Evolutionary conservation across 2,329 filamentous ascomycete species (phyloP).

Genomic region (Grosmannia clavigera): DNA sequence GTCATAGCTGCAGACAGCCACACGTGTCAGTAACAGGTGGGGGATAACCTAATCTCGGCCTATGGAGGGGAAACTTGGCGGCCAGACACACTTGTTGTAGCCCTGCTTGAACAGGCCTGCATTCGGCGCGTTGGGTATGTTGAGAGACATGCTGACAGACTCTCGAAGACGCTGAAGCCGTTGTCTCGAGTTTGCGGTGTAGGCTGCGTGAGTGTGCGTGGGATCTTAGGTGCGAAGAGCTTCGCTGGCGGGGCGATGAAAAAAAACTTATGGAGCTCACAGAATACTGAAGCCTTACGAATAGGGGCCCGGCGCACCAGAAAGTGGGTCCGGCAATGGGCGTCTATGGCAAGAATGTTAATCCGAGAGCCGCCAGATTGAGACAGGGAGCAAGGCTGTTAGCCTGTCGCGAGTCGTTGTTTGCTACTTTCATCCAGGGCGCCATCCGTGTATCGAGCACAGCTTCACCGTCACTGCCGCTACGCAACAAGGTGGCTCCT

Average conservation of each 20-base stretch:
- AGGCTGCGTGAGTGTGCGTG: neutral
- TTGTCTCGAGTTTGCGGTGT: neutral
- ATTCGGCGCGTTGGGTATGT: constrained; percentile 89
- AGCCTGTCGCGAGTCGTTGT: neutral
- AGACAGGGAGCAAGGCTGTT: neutral
- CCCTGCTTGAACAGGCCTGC: constrained; percentile 88
- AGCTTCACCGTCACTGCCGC: neutral
- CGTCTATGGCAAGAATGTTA: neutral
- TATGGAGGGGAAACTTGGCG: constrained; percentile 11
- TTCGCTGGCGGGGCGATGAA: constrained; percentile 6
- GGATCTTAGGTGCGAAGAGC: constrained; percentile 1
- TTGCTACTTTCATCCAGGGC: neutral
- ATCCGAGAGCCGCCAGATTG: neutral
- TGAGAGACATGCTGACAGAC: constrained; percentile 65
- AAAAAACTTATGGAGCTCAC: constrained; percentile 3
- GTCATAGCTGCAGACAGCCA: constrained; percentile 62
- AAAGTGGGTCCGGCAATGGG: neutral
- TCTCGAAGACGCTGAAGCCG: neutral
- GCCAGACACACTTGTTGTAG: constrained; percentile 71
- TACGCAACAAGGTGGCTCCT: neutral
- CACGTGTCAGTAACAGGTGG: constrained; percentile 14
- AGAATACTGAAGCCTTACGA: constrained; percentile 3
- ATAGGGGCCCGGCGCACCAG: neutral
- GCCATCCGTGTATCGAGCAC: no score
- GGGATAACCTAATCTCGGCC: neutral